These are phyloP conservation scores for Tetrapyrgos nigripes DNA, from an alignment of 1,284 basidiomycete species.

Conservation along the genomic window DNA sequence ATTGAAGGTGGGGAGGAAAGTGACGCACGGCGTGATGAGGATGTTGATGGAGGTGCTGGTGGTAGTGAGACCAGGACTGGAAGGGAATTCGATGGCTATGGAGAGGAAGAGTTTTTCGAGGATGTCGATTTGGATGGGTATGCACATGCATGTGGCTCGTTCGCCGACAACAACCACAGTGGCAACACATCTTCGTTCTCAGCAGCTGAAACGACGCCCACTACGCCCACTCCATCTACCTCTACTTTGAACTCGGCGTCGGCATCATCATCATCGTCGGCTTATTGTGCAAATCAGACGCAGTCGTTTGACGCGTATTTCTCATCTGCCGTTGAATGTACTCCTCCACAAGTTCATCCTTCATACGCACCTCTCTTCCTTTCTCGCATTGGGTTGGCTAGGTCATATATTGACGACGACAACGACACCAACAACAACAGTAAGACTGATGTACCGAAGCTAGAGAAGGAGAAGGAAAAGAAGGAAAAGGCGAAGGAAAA, in stretches of 20 bases:
- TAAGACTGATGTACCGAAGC: slow-evolving; percentile 6
- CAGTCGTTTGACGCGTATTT: too few relatives aligned
- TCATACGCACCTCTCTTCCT: not conserved
- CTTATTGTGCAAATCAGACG: not conserved
- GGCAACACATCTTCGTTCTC: too few relatives aligned
- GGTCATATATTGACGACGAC: not conserved
- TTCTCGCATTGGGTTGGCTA: not conserved
- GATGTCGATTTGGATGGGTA: not conserved
- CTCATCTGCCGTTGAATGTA: not conserved
- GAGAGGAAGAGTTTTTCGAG: slow-evolving; percentile 4
- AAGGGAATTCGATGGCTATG: too few relatives aligned
- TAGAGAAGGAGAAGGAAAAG: slow-evolving; percentile 2
- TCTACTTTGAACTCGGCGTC: too few relatives aligned
- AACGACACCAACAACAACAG: slow-evolving; percentile 4
- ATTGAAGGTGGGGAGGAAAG: slow-evolving; percentile 12
- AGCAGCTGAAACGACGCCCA: too few relatives aligned
- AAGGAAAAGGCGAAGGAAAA: too few relatives aligned
- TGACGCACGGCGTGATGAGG: not conserved
- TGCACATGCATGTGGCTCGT: too few relatives aligned
- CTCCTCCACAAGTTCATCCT: not conserved
- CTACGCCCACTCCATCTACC: too few relatives aligned
- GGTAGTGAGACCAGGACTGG: not conserved
- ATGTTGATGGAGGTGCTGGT: not conserved
- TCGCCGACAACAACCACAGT: too few relatives aligned
- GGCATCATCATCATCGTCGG: not conserved